Conservation (phyloP, 139 green algal genomes). For the Medakamo hakoo region DNA sequence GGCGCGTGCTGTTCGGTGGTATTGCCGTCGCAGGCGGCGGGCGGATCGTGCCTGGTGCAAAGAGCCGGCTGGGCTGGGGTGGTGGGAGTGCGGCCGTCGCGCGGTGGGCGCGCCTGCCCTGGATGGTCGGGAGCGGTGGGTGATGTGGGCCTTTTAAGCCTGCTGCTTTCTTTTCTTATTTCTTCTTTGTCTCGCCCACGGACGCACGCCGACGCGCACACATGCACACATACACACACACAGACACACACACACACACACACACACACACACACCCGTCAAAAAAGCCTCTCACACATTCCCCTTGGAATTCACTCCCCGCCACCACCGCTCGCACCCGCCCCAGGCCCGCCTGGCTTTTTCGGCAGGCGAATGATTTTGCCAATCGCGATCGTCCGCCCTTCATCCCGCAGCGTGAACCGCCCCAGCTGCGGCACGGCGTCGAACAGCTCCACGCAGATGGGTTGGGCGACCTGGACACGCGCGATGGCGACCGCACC, state of each 20-base stretch:
- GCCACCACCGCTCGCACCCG: background rate
- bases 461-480: slow-evolving; percentile 52
- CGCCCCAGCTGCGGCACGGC: slow-evolving; percentile 62
- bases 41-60: too few relatives aligned
- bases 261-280: background rate
- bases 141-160: too few relatives aligned
- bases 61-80: background rate
- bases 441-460: slow-evolving; percentile 84
- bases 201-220: background rate
- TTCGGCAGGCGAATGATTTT: slow-evolving; percentile 80
- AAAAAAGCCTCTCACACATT: background rate
- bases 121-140: too few relatives aligned
- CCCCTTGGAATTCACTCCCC: too few relatives aligned
- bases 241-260: background rate
- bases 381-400: slow-evolving; percentile 86
- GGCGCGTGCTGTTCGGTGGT: slow-evolving; percentile 61
- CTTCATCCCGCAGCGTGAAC: slow-evolving; percentile 88
- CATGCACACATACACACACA: background rate
- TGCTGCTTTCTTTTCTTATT: background rate
- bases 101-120: too few relatives aligned
- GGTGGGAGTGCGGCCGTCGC: too few relatives aligned
- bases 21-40: slow-evolving; percentile 25
- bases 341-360: background rate
- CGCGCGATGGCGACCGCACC: slow-evolving; percentile 29
- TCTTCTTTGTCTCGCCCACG: too few relatives aligned